Evolutionary conservation across 2,329 filamentous ascomycete genomes (phyloP).

Genomic region (Colletotrichum aenigma): DNA sequence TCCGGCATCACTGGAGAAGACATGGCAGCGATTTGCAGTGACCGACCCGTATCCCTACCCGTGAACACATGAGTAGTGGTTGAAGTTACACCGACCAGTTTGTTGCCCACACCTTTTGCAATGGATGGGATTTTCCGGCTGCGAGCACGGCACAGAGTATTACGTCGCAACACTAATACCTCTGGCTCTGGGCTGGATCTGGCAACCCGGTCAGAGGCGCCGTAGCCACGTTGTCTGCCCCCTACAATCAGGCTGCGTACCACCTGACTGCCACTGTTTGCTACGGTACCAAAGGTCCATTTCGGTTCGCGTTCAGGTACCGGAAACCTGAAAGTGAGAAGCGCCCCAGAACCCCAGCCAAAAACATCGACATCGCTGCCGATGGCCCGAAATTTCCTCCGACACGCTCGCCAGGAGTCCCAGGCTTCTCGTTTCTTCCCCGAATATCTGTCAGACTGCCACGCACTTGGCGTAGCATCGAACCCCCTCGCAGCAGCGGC

Average conservation of each 20-base stretch:
- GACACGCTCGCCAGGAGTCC: slow-evolving; percentile 1
- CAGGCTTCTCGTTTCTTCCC: not conserved
- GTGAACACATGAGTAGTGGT: not conserved
- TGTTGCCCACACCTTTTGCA: not conserved
- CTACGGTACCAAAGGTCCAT: not conserved
- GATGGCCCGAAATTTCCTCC: slow-evolving; percentile 18
- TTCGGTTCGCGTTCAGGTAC: not conserved
- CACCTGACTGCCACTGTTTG: not conserved
- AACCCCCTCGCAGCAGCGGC: not conserved
- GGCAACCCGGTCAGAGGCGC: not conserved
- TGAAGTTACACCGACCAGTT: not conserved
- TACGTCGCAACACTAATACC: not conserved
- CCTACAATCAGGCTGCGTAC: not conserved
- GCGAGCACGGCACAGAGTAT: not conserved
- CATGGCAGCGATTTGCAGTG: not conserved
- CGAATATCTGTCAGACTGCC: not conserved
- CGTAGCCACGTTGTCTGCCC: not conserved
- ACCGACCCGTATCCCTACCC: not conserved
- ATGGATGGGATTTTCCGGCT: not conserved
- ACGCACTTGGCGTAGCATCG: slow-evolving; percentile 3
- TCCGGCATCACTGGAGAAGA: not conserved
- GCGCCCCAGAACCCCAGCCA: not conserved
- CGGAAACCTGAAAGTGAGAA: not conserved
- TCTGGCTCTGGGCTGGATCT: not conserved
- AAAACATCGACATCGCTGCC: slow-evolving; percentile 6